These are phyloP conservation scores for Nitzschia putrida DNA, from an alignment of 108 stramenopile genomes.

Conservation along the genomic window DNA sequence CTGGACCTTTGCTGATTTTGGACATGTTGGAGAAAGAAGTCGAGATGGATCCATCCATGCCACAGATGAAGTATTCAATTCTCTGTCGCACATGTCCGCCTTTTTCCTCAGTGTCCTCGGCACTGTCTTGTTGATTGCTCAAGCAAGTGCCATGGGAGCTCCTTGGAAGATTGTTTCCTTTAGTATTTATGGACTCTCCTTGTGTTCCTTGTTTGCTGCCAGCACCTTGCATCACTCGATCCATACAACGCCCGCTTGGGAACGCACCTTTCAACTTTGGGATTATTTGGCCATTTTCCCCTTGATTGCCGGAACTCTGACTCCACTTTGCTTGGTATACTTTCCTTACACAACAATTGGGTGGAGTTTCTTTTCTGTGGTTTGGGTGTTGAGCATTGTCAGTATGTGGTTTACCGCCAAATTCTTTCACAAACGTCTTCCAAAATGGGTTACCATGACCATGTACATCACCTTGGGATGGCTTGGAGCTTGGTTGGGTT, in stretches of 20 bases:
- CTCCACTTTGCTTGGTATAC: slow-evolving; percentile 77
- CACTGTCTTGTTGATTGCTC: slow-evolving; percentile 51
- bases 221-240: slow-evolving; percentile 75
- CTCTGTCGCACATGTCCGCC: slow-evolving; percentile 66
- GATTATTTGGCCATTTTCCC: slow-evolving; percentile 85
- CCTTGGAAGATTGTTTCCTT: slow-evolving; percentile 82
- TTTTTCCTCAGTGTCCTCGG: slow-evolving; percentile 60
- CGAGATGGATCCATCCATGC: slow-evolving; percentile 64
- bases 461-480: slow-evolving; percentile 83
- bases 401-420: slow-evolving; percentile 63
- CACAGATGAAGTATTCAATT: slow-evolving; percentile 82
- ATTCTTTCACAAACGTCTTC: slow-evolving; percentile 46
- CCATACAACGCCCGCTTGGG: slow-evolving; percentile 44
- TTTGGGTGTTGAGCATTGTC: slow-evolving; percentile 60
- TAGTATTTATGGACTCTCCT: slow-evolving; percentile 59
- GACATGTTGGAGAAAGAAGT: slow-evolving; percentile 41
- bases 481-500: slow-evolving; percentile 65
- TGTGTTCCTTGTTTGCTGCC: slow-evolving; percentile 66
- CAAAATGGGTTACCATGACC: slow-evolving; percentile 80
- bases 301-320: slow-evolving; percentile 81
- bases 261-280: slow-evolving; percentile 60
- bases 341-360: slow-evolving; percentile 65
- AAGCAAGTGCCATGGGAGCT: slow-evolving; percentile 35
- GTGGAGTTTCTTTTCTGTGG: slow-evolving; percentile 72
- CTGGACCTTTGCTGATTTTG: slow-evolving; percentile 58